A percentile compares a stretch with the other conserved stretches of the same genome.
phyloP scores from a whole-genome alignment of 139 green algal genomes.

The Zygnema circumcarinatum region DNA sequence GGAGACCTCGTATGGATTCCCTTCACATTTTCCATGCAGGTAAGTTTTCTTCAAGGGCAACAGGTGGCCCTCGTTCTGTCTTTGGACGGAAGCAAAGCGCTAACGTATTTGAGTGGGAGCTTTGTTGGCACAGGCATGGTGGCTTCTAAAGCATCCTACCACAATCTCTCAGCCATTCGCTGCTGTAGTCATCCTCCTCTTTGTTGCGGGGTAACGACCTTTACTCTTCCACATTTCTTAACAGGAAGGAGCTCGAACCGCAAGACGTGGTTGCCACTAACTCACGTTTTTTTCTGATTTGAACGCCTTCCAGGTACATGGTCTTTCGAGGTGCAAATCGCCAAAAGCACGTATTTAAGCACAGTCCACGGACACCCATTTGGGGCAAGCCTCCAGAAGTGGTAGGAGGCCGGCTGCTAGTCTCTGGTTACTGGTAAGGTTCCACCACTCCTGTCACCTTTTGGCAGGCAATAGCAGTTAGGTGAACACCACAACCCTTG shows the following conservation, averaged over 20 bases:
- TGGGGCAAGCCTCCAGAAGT: constrained; percentile 47
- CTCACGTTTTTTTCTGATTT: constrained; percentile 31
- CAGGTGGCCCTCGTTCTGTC: constrained; percentile 6
- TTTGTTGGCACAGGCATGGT: constrained; percentile 45
- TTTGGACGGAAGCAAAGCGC: too few relatives aligned
- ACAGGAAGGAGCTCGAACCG: too few relatives aligned
- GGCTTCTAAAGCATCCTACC: constrained; percentile 60
- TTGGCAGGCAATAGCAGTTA: background rate
- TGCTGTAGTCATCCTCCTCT: constrained; percentile 72
- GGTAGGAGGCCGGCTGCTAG: constrained; percentile 56
- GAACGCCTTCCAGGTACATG: constrained; percentile 71
- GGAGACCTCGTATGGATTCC: constrained; percentile 96
- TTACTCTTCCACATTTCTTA: too few relatives aligned
- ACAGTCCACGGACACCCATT: constrained; percentile 73
- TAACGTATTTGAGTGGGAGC: background rate
- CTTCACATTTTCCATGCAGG: constrained; percentile 92
- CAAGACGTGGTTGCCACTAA: too few relatives aligned
- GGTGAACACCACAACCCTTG: background rate
- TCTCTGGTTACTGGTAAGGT: constrained; percentile 56
- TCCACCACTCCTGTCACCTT: background rate
- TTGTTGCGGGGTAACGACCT: constrained; percentile 66
- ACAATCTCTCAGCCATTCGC: constrained; percentile 63
- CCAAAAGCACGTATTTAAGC: constrained; percentile 91
- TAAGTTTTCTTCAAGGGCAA: constrained; percentile 75
- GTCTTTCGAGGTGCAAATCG: constrained; percentile 93